phyloP scores from a whole-genome alignment of 257 asterid genomes.

The Thymus quinquecostatus region DNA sequence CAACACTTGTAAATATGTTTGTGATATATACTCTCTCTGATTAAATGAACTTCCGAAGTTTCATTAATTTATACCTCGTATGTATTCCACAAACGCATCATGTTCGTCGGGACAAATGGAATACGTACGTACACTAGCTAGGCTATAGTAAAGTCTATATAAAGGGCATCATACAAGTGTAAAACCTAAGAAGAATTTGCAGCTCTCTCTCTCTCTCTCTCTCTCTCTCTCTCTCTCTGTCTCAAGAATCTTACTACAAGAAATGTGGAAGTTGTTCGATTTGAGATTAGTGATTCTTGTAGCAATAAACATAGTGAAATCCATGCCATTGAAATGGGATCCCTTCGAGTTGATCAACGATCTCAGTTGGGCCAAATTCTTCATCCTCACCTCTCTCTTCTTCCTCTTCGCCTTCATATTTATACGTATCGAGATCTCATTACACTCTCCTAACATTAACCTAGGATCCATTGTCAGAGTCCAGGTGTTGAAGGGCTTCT shows the following conservation, averaged over 20 bases:
- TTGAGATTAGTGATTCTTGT: constrained; percentile 13
- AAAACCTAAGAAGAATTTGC: no score
- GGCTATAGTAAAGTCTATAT: no score
- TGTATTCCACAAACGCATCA: no score
- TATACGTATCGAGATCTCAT: constrained; percentile 12
- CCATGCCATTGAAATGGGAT: constrained; percentile 38
- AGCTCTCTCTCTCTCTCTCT: no score
- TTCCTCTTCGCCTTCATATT: constrained; percentile 29
- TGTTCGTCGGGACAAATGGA: no score
- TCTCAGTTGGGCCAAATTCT: constrained; percentile 32
- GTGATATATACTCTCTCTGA: no score
- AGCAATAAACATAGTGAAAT: constrained; percentile 26
- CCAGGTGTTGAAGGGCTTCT: constrained; percentile 24
- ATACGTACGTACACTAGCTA: no score
- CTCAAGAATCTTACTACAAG: neutral
- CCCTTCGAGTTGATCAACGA: constrained; percentile 26
- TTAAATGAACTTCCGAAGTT: no score
- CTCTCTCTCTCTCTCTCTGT: no score
- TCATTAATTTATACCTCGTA: no score
- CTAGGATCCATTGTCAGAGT: constrained; percentile 19
- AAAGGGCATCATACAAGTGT: no score
- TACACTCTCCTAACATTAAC: constrained; percentile 1
- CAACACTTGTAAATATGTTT: no score
- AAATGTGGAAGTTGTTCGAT: constrained; percentile 24
- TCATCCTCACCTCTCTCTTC: constrained; percentile 23